Base-by-base conservation (phyloP, 192 early-diverging fungal genomes). In the Physocladia obscura region DNA sequence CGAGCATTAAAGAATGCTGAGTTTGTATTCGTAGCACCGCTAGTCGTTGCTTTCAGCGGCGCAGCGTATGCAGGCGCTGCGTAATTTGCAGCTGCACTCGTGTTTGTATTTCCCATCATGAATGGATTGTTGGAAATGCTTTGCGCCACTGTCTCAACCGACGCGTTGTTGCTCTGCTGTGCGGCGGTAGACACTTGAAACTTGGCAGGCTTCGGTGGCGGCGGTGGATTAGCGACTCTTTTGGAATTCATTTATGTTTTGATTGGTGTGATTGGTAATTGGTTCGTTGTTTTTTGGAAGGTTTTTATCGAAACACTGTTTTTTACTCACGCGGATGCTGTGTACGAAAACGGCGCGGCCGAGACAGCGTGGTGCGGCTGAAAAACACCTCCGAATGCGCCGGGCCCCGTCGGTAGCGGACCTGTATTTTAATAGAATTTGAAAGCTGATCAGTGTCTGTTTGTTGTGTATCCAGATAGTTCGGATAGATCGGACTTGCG, bases 121-220 rank as follows among this genome's bases (percentile, higher is more conserved):
- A 71, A 71, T 17, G 69, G 69, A 56, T 71, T 71, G 57, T 62
- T 62, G 4, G 69, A 15, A 13, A 71, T 24, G 8, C 24, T 31
- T 15, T 37, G 38, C 3, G 58, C 40, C 31, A 34, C 34, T n/a
- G 17, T 15, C 17, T 62, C 69, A 55, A 59, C 67, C 1, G 38
- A 35, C 54, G 52, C 36, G 34, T 59, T 58, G 11, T 31, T 59
- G 52, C 36, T 40, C 26, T 5, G 36, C 4, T 5, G 11, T 21
- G 52, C 35, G 27, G 29, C 34, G 6, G n/a, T 19, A 8, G 52
- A 24, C 3, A 58, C 39, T 58, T 69, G 67, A 35, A 69, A 50
- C 58, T 71, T 71, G 39, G 57, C 69, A n/a, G 69, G 69, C 36
- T 71, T 71, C 3, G 69, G 69, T 6, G 69, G 69, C 29, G 69